These are phyloP conservation scores for Cucurbita ficifolia DNA, from an alignment of 306 rosid species.

Conservation along the genomic window DNA sequence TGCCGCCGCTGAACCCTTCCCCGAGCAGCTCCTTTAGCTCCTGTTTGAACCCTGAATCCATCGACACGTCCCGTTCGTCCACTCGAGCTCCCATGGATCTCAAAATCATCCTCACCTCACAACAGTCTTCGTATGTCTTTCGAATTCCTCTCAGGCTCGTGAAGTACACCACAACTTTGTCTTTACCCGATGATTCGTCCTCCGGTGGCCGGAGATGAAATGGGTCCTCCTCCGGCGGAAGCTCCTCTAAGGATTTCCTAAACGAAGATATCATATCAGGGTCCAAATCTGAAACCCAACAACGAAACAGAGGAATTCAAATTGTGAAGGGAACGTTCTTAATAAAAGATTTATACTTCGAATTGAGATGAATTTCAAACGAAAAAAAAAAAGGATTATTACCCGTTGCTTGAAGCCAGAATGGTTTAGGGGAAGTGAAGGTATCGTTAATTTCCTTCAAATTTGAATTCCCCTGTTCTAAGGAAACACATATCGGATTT, in stretches of 20 bases:
- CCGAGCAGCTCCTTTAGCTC: conserved; percentile 54
- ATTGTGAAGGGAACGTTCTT: not conserved
- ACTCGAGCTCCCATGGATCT: conserved; percentile 43
- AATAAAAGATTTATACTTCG: not conserved
- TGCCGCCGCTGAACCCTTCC: conserved; percentile 26
- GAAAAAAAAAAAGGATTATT: not conserved
- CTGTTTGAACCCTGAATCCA: conserved; percentile 80
- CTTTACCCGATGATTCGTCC: not conserved
- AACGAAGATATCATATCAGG: conserved; percentile 35
- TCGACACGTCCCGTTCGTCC: conserved; percentile 81
- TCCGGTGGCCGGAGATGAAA: conserved; percentile 4
- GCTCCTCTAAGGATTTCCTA: conserved; percentile 27
- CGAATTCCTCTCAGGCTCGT: conserved; percentile 73
- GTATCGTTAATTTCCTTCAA: conserved; percentile 6
- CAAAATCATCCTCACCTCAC: conserved; percentile 49
- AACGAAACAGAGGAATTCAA: not conserved
- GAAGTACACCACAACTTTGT: conserved; percentile 56
- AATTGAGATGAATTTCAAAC: not conserved
- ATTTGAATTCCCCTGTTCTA: conserved; percentile 21
- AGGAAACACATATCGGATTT: not conserved
- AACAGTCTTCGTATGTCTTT: conserved; percentile 87
- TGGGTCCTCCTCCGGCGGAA: not conserved
- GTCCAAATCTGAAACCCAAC: conserved; percentile 28
- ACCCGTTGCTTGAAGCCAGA: conserved; percentile 27
- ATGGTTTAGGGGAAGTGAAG: conserved; percentile 17